Base-by-base conservation (phyloP, 2,329 filamentous ascomycete species). In the Penicillium vulpinum region DNA sequence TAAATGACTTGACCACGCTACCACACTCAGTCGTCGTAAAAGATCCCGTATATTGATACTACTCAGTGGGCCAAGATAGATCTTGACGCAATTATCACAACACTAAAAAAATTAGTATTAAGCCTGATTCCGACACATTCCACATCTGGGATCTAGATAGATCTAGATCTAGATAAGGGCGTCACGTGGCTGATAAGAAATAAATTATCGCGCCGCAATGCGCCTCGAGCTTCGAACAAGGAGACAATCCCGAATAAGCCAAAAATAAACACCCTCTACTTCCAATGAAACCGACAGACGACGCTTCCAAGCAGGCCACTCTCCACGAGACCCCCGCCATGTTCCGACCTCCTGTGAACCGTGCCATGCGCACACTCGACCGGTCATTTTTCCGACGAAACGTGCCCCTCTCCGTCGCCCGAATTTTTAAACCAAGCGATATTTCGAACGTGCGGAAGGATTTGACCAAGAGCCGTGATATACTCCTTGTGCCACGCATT, bases 321-420 rank as follows among this genome's bases (percentile, higher is more conserved):
- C 44, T 16, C 39, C 62, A 65, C 64, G 65, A 73, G 57, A 60
- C 72, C 59, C 64, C 71, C 59, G 68, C 65, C 50, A 85, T 87
- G 83, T 90, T 96, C 74, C 86, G 88, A 63, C 91, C 92, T 45
- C 92, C 92, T 24, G 81, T 92, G 58, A 88, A 93, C 67, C 88
- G 90, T 73, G 87, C 88, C 58, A 90, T 91, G 79, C 87, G 87
- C 70, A 83, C 85, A 48, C 85, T 99, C 62, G 92, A 99, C 77
- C 87, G 90, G 64, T 83, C 88, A 16, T 87, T 95, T 62, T 97
- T 97, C 78, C 81, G 84, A 51, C 91, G 88, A 73, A 89, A 82
- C 1, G 78, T 96, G 54, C 86, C 88, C 24, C 80, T 93, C 24
- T 85, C 91, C 9, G 92, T 92, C 3, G 93, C 92, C 7, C 85